Base-by-base conservation (phyloP, 2,329 filamentous ascomycete genomes). In the Aspergillus quadrilineatus region DNA sequence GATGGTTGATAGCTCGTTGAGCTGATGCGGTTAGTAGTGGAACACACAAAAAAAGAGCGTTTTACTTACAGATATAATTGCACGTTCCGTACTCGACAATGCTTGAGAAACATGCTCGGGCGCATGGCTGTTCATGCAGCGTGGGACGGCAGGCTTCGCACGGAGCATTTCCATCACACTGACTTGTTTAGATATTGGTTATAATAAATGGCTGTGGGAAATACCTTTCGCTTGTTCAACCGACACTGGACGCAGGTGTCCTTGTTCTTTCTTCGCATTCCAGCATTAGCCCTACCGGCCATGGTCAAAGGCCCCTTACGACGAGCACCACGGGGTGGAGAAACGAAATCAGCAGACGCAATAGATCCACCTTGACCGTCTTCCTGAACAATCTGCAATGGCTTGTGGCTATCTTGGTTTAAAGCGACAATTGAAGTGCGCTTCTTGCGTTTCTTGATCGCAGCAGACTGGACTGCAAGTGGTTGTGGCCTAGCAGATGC, bases 1-100 rank as follows among this genome's bases (percentile, higher is more conserved):
- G 68, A 45, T 78, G 75, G 49, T 77, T 76, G 56, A 77, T 67
- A 32, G 73, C 74, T 61, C 72, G 72, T 71, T 77, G 74, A 57
- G 76, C 74, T 76, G 42, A 9, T 3, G 22, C 9, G 8, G 53
- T 72, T 50, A 70, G 67, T 41, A 69, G 63, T 53, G 51, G 48
- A 49, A 28, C 29, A 30, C 14, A 22, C 22, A 22, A 30, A 22
- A 12, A 32, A 2, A 10, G 7, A 22, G 30, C 39, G 15, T 17
- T 17, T 9, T 10, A 42, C 73, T 53, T 69, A 78, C 75, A 78
- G 48, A 78, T 73, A 56, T 77, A 77, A 56, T 79, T 78, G 63
- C 74, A 77, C 4, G 75, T 76, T 41, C 75, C 76, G 41, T 72
- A 74, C 57, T 76, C 73, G 26, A 78, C 73, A 50, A 78, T 74